Percentiles rank a stretch among this genome's conserved stretches.
Evolutionary conservation across 768 basidiomycete species (phyloP).

Genomic region (Porpolomopsis calyptriformis): DNA sequence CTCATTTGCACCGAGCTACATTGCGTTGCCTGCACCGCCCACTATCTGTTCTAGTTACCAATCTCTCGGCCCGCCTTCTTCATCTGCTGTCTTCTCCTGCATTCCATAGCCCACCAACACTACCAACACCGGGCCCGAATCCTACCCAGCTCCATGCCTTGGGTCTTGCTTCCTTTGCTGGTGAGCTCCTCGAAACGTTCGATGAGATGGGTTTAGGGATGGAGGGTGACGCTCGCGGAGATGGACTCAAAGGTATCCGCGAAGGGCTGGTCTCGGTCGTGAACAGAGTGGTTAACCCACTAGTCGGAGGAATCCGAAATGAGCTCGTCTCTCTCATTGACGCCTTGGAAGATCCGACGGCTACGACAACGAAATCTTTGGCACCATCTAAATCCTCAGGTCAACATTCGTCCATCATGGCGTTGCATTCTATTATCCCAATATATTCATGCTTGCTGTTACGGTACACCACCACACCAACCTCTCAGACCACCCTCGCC

Average conservation of each 20-base stretch:
- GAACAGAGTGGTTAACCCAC: slow-evolving; percentile 53
- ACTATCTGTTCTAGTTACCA: slow-evolving; percentile 61
- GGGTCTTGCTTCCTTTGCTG: slow-evolving; percentile 56
- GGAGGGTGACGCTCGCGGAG: slow-evolving; percentile 51
- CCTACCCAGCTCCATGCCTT: slow-evolving; percentile 64
- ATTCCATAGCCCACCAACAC: slow-evolving; percentile 44
- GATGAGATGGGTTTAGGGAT: slow-evolving; percentile 54
- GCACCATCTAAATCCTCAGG: slow-evolving; percentile 22
- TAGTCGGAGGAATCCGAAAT: slow-evolving; percentile 49
- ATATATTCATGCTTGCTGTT: slow-evolving; percentile 47
- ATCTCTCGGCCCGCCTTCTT: slow-evolving; percentile 56
- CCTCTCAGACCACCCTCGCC: slow-evolving; percentile 53
- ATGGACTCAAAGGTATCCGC: slow-evolving; percentile 59
- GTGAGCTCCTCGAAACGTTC: slow-evolving; percentile 62
- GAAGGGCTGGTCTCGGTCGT: slow-evolving; percentile 62
- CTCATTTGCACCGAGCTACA: slow-evolving; percentile 57
- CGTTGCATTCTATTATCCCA: slow-evolving; percentile 51
- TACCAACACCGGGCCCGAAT: slow-evolving; percentile 44
- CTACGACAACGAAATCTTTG: slow-evolving; percentile 19
- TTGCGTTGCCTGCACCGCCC: slow-evolving; percentile 67
- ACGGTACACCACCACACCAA: slow-evolving; percentile 42
- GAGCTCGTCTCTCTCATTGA: slow-evolving; percentile 54
- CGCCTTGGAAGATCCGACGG: slow-evolving; percentile 42
- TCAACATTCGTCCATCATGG: slow-evolving; percentile 50
- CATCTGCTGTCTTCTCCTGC: slow-evolving; percentile 56